These are phyloP conservation scores for Amanita molliuscula DNA, from an alignment of 768 basidiomycete genomes.

Conservation along the genomic window DNA sequence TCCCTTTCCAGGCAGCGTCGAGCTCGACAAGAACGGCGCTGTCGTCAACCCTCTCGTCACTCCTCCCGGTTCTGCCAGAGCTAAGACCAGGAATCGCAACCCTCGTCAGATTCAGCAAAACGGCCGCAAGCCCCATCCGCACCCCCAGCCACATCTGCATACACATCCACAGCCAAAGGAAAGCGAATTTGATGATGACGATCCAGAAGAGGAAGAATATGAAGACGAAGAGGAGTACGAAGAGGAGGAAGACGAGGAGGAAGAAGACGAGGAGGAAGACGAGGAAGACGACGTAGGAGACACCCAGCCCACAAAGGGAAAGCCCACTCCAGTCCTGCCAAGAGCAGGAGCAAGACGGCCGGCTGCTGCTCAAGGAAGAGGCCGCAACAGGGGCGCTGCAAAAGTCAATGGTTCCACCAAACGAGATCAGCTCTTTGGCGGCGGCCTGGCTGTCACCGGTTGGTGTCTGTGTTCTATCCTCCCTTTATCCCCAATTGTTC, in stretches of 20 bases:
- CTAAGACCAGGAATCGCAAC: conserved; percentile 2
- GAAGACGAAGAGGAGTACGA: conserved; percentile 54
- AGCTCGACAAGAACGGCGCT: conserved; percentile 85
- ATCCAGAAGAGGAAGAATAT: conserved; percentile 61
- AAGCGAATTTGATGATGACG: conserved; percentile 59
- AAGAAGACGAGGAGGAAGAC: conserved; percentile 31
- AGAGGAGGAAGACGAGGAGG: conserved; percentile 29
- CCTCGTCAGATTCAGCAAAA: conserved; percentile 6
- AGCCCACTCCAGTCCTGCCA: conserved; percentile 1
- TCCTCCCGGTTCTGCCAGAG: conserved; percentile 7
- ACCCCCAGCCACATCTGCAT: conserved; percentile 22
- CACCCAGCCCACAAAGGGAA: conserved; percentile 34
- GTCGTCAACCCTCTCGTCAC: conserved; percentile 35
- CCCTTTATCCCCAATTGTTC: conserved; percentile 6
- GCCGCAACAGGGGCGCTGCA: conserved; percentile 18
- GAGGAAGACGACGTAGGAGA: conserved; percentile 38
- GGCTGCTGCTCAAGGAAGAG: conserved; percentile 19
- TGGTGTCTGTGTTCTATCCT: conserved; percentile 19
- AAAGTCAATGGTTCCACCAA: conserved; percentile 6
- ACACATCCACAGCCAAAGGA: conserved; percentile 37
- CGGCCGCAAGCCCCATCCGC: conserved; percentile 13
- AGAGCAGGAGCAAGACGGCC: conserved; percentile 7
- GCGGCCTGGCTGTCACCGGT: conserved; percentile 76
- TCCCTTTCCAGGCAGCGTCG: conserved; percentile 96
- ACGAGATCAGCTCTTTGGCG: conserved; percentile 35